A percentile compares a stretch with the other conserved stretches of the same genome.
These are phyloP conservation scores for Vitis labrusca DNA, from an alignment of 164 flowering plant species.

Conservation along the genomic window DNA sequence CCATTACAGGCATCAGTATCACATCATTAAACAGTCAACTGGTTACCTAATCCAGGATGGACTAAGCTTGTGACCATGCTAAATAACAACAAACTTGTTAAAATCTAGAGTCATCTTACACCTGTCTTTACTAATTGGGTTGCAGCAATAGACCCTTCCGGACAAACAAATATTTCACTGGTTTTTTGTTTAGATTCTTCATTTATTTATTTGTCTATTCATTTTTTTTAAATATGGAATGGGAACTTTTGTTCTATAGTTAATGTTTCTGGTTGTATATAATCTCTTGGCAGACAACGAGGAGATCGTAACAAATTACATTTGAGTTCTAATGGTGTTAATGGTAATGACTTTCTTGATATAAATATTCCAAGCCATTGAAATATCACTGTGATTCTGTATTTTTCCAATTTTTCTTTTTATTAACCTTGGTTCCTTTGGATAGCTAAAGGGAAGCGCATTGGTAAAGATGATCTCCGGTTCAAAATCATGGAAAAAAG, in stretches of 20 bases:
- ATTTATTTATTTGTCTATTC: neutral
- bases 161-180: too few species aligned
- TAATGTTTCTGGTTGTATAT: neutral
- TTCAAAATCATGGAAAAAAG: conserved; percentile 66
- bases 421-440: conserved; percentile 26
- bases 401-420: conserved; percentile 10
- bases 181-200: too few species aligned
- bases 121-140: too few species aligned
- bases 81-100: too few species aligned
- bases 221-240: neutral
- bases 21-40: too few species aligned
- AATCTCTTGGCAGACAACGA: conserved; percentile 40
- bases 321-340: conserved; percentile 20
- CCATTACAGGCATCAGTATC: neutral
- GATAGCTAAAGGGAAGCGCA: conserved; percentile 35
- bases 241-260: neutral
- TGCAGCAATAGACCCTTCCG: neutral
- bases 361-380: conserved; percentile 5
- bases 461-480: conserved; percentile 63
- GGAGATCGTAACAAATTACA: conserved; percentile 27
- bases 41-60: too few species aligned
- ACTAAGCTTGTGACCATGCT: too few species aligned
- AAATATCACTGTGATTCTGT: conserved; percentile 10
- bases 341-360: conserved; percentile 34
- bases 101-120: too few species aligned